phyloP scores from a whole-genome alignment of 148 eudicot species.

The Bassia scoparia region DNA sequence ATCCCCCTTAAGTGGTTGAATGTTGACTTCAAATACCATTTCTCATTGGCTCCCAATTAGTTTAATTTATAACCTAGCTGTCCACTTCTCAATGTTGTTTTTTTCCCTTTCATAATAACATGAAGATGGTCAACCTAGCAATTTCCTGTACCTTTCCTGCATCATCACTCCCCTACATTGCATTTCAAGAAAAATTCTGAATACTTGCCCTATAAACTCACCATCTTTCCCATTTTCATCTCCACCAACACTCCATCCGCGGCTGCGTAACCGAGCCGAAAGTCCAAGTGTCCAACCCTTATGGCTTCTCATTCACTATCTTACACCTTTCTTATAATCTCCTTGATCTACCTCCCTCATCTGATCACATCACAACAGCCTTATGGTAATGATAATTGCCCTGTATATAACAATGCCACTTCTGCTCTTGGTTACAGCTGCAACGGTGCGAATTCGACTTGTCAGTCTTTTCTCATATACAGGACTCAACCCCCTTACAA shows the following conservation, averaged over 20 bases:
- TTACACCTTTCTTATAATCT: conserved; percentile 11
- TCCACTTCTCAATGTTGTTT: not conserved
- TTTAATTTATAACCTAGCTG: not conserved
- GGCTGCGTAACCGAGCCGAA: not conserved
- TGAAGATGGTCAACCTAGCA: not conserved
- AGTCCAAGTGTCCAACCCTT: not conserved
- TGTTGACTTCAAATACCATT: not conserved
- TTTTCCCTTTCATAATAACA: too few species aligned
- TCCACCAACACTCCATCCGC: too few species aligned
- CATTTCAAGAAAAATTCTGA: not conserved
- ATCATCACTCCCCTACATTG: not conserved
- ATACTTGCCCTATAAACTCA: not conserved
- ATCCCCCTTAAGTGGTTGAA: conserved; percentile 4
- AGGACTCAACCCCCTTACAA: conserved; percentile 47
- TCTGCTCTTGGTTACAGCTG: conserved; percentile 63
- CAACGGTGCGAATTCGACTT: conserved; percentile 55
- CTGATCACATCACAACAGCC: conserved; percentile 58
- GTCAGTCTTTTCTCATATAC: conserved; percentile 71
- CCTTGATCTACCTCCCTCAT: conserved; percentile 16
- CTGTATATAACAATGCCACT: conserved; percentile 26
- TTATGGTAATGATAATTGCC: conserved; percentile 42
- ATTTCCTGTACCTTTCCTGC: not conserved
- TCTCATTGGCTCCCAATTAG: not conserved
- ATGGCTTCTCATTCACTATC: conserved; percentile 16
- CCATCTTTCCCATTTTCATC: not conserved